Evolutionary conservation across 2,329 filamentous ascomycete species (phyloP), one percentile per base, ranked within the genome.

Genomic region (Fusarium sp.): DNA sequence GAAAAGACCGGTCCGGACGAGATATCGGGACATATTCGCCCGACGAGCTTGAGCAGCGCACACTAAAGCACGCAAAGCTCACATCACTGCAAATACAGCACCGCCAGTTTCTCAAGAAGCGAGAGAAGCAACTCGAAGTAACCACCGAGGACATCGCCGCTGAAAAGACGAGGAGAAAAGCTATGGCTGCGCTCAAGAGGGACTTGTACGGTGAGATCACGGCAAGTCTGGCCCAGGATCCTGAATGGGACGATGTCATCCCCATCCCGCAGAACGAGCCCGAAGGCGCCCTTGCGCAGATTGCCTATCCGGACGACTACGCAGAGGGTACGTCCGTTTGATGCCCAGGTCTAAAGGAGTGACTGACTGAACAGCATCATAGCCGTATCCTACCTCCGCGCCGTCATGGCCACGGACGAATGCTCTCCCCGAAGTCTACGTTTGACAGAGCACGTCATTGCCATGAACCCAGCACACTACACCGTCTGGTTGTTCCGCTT

Each of bases 401-500:
- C 96, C 70, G 90, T 98, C 76, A 99, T 99, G 96, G 93, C 94
- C 20, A 87, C 86, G 54, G 93, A 97, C 80, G 96, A 99, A 83
- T 89, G 92, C 85, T 95, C 93, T 30, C 88, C 92, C 28, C 90
- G 96, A 54, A 93, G 91, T 41, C 88, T 99, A 48, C 88, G 87
- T 38, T 89, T 99, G 71, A 99, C 96, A 9, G 92, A 95, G 80
- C 91, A 96, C 82, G 91, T 99, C 80, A 98, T 99, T 80, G 87
- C 87, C 69, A 91, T 98, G 89, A 99, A 99, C 83, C 94, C 96
- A 22, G 95, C 96, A 2, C 96, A 99, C 85, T 99, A 99, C 85
- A 99, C 96, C 22, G 96, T 98, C 70, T 99, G 96, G 96, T 90
- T 98, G 28, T 99, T 97, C 86, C 93, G 96, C 70, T 94, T 95